These are phyloP conservation scores for Leccinum arenicola DNA, from an alignment of 768 basidiomycete species.

Conservation along the genomic window DNA sequence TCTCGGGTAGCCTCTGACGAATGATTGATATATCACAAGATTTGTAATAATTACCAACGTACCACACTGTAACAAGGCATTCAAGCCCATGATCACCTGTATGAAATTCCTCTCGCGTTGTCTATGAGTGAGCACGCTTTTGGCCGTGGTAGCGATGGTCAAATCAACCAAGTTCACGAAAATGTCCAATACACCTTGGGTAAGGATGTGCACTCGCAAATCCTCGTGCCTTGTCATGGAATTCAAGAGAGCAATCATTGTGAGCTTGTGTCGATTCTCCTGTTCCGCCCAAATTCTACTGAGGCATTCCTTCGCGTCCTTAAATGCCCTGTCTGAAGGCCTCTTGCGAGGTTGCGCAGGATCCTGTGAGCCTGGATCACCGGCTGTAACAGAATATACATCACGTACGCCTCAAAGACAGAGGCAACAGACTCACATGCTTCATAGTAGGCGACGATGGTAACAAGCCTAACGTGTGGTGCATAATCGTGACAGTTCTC, in stretches of 20 bases:
- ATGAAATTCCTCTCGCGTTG: slow-evolving; percentile 5
- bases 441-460: slow-evolving; percentile 23
- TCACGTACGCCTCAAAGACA: not conserved
- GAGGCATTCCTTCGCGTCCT: slow-evolving; percentile 12
- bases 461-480: slow-evolving; percentile 18
- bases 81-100: not conserved
- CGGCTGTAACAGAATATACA: slow-evolving; percentile 1
- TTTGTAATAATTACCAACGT: no score
- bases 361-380: no score
- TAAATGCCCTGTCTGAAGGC: no score
- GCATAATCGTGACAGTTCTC: not conserved
- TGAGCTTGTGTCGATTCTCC: slow-evolving; percentile 15
- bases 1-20: no score
- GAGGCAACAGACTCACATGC: slow-evolving; percentile 11
- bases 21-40: no score
- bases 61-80: no score
- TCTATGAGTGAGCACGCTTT: no score
- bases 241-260: slow-evolving; percentile 22
- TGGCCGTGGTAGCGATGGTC: slow-evolving; percentile 1
- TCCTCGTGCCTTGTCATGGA: slow-evolving; percentile 17
- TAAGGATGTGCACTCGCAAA: slow-evolving; percentile 2
- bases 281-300: slow-evolving; percentile 5
- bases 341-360: no score
- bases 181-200: not conserved
- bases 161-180: slow-evolving; percentile 14